Percentiles rank a stretch among this genome's conserved stretches.
phyloP scores from a whole-genome alignment of 129 eudicot genomes.

The Calendula officinalis region DNA sequence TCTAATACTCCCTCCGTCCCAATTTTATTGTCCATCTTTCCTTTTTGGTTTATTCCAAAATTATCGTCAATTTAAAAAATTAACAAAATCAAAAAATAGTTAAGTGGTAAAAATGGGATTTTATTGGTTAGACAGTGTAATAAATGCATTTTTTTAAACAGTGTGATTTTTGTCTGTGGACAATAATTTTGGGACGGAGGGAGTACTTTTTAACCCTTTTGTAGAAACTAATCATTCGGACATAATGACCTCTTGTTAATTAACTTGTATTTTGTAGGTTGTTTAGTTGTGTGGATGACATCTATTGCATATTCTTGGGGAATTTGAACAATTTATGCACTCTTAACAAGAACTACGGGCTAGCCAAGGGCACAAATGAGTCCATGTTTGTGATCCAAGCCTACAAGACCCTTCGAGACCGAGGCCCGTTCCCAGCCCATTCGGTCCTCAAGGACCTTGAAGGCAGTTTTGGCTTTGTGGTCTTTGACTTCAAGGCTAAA shows the following conservation, averaged over 20 bases:
- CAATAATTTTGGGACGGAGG: too few species aligned
- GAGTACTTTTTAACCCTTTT: neutral
- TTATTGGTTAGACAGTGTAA: too few species aligned
- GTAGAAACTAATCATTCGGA: neutral
- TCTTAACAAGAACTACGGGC: constrained; percentile 83
- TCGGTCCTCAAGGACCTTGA: constrained; percentile 85
- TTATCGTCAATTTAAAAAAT: too few species aligned
- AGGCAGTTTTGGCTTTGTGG: constrained; percentile 83
- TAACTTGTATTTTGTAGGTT: constrained; percentile 43
- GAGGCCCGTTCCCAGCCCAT: constrained; percentile 86
- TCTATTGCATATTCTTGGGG: constrained; percentile 82
- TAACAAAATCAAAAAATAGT: too few species aligned
- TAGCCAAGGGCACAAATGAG: constrained; percentile 57
- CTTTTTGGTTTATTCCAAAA: too few species aligned
- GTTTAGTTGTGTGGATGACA: constrained; percentile 65
- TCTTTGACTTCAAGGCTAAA: constrained; percentile 65
- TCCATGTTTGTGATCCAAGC: constrained; percentile 89
- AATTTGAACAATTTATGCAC: constrained; percentile 59
- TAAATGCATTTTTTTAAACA: too few species aligned
- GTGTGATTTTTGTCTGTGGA: too few species aligned
- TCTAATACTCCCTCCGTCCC: too few species aligned
- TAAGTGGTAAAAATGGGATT: too few species aligned
- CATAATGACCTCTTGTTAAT: neutral
- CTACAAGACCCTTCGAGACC: constrained; percentile 86
- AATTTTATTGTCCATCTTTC: too few species aligned